Base-by-base conservation (phyloP, 148 eudicot genomes). In the Gaultheria prostrata region DNA sequence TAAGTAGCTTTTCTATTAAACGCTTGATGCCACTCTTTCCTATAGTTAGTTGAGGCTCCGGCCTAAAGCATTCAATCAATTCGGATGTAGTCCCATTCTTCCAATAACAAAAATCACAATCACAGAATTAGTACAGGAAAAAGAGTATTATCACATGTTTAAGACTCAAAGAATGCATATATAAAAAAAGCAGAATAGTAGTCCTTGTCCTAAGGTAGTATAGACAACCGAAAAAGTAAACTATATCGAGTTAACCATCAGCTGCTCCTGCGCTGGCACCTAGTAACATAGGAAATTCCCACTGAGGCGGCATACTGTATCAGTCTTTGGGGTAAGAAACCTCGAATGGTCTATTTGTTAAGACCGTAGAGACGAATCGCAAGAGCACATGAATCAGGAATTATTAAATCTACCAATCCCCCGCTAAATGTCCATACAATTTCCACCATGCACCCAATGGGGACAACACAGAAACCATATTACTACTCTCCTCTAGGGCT, bases 1-100 rank as follows among this genome's bases (percentile, higher is more conserved):
- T 81, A 83, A 93, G 88, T 85, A 95, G 89, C 82, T 89, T 89
- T 67, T 91, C 94, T 81, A 95, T 91, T 48, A 88, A 77, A 79
- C n/a, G 82, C 90, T 89, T 90, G 80, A 84, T 90, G 73, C 84
- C 93, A 82, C 88, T 90, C 88, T 88, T 90, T 88, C 84, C 21
- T 8, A 35, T 14, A 69, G 85, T 78, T 73, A 87, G 80, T 71
- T 86, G 87, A 14, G 84, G 51, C 49, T 80, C 88, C 85, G 86
- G 51, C 32, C 77, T 76, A 53, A 67, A 14, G 65, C 9, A 39
- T 54, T 72, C 73, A 76, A 82, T 70, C 82, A 46, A 54, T 76
- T 77, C 83, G 35, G 83, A 83, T 8, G 85, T 46, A 73, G 45
- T 51, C 39, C 77, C 70, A 67, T 82, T 67, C 81, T 76, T 78